These are phyloP conservation scores for Cladosporium sp. DNA, from an alignment of 2,329 filamentous ascomycete species.

Conservation along the genomic window DNA sequence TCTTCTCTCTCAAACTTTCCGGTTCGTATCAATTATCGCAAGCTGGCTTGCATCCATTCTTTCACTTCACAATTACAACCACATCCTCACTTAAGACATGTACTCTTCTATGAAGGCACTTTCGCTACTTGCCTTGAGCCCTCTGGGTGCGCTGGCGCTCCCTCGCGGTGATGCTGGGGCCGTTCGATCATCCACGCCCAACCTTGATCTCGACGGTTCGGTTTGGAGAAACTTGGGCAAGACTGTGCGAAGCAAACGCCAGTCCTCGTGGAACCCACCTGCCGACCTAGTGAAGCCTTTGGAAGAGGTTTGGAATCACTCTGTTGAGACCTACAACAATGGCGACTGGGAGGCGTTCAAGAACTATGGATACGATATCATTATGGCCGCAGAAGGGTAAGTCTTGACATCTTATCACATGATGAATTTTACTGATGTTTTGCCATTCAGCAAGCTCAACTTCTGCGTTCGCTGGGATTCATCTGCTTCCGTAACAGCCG, in stretches of 20 bases:
- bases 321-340: conserved; percentile 7
- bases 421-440: not conserved
- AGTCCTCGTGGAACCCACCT: conserved; percentile 5
- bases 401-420: not conserved
- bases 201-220: conserved; percentile 5
- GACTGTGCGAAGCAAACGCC: not conserved
- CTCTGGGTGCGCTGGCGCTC: not conserved
- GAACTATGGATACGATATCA: conserved; percentile 11
- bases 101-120: not conserved
- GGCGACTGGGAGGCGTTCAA: conserved; percentile 6
- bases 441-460: conserved; percentile 30
- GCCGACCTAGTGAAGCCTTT: conserved; percentile 3
- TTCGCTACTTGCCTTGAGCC: not conserved
- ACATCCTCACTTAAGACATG: not conserved
- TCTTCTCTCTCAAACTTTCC: not conserved
- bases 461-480: conserved; percentile 47
- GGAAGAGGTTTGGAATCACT: conserved; percentile 5
- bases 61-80: not conserved
- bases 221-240: not conserved
- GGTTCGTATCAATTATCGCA: not conserved
- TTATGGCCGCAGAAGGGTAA: conserved; percentile 3
- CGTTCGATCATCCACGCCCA: not conserved
- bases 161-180: not conserved
- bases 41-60: conserved; percentile 8
- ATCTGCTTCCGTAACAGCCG: conserved; percentile 33